Conservation (phyloP, 2,329 filamentous ascomycete genomes). For the Alternaria conjuncta region DNA sequence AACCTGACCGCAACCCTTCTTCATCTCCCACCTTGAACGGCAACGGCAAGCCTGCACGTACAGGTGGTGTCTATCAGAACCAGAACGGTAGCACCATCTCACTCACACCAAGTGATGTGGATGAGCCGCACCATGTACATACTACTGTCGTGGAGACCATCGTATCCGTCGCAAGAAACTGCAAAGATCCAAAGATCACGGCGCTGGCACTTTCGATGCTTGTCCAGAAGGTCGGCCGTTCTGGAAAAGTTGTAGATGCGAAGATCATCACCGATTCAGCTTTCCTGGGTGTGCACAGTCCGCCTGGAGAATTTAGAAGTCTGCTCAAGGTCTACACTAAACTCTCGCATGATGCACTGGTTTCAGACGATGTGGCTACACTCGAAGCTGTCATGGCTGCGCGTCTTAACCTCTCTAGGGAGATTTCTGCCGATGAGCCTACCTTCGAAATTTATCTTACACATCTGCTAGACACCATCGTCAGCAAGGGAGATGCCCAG, state of each 20-base stretch:
- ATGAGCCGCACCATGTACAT: conserved; percentile 79
- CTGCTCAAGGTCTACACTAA: conserved; percentile 83
- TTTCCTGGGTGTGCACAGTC: conserved; percentile 76
- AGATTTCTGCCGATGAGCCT: conserved; percentile 70
- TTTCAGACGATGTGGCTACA: conserved; percentile 70
- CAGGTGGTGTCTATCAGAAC: conserved; percentile 51
- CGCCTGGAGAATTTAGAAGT: conserved; percentile 81
- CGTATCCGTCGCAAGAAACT: conserved; percentile 82
- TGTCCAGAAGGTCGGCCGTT: conserved; percentile 90
- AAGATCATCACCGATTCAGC: conserved; percentile 86
- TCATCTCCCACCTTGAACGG: conserved; percentile 59
- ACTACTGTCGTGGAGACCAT: conserved; percentile 94
- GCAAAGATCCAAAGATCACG: conserved; percentile 88
- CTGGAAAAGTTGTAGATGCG: conserved; percentile 79
- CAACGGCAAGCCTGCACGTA: conserved; percentile 51
- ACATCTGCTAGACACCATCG: conserved; percentile 82
- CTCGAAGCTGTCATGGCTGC: conserved; percentile 80
- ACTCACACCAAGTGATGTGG: conserved; percentile 74
- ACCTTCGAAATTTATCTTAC: conserved; percentile 84
- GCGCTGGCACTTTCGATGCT: conserved; percentile 94
- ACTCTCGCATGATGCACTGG: conserved; percentile 74
- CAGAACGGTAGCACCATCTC: conserved; percentile 79
- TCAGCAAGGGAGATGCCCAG: conserved; percentile 87
- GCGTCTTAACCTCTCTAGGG: conserved; percentile 76
- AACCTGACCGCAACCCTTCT: conserved; percentile 55